Percentiles rank a stretch among this genome's conserved stretches.
Conservation (phyloP, 2,329 filamentous ascomycete genomes). For the Colletotrichum magnum region DNA sequence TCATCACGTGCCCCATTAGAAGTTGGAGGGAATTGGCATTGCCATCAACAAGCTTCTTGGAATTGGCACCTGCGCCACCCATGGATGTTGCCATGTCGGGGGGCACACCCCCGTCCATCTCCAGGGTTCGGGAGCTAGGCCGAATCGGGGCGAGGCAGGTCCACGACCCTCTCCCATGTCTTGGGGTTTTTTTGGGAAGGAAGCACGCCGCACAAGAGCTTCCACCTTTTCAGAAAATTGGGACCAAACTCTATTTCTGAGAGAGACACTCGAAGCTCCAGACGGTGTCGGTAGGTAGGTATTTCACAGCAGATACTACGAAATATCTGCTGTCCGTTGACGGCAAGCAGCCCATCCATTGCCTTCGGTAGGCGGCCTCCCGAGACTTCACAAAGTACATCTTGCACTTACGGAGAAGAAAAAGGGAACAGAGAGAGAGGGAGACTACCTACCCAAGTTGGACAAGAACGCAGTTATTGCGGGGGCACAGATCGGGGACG, state of each 20-base stretch:
- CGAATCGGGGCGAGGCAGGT: constrained; percentile 14
- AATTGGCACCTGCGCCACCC: neutral
- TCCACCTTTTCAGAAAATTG: constrained; percentile 1
- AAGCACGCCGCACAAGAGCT: constrained; percentile 1
- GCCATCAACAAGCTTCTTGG: constrained; percentile 25
- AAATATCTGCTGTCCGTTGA: constrained; percentile 4
- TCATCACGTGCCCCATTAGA: constrained; percentile 19
- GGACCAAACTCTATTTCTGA: constrained; percentile 31
- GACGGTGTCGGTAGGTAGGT: too few relatives aligned
- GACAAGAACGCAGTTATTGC: neutral
- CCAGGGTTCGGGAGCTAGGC: constrained; percentile 22
- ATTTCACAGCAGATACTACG: too few relatives aligned
- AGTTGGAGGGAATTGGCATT: neutral
- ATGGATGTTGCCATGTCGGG: neutral
- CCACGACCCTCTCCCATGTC: neutral
- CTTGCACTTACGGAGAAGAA: too few relatives aligned
- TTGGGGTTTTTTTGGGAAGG: neutral
- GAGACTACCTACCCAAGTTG: neutral
- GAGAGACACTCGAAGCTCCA: neutral
- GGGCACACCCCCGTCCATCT: neutral
- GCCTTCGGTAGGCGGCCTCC: neutral
- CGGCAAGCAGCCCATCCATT: neutral
- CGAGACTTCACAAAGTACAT: too few relatives aligned
- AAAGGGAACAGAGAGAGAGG: too few relatives aligned
- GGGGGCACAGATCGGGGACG: neutral